Evolutionary conservation across 2,329 filamentous ascomycete species (phyloP).

Genomic region (Monosporascus sp.): DNA sequence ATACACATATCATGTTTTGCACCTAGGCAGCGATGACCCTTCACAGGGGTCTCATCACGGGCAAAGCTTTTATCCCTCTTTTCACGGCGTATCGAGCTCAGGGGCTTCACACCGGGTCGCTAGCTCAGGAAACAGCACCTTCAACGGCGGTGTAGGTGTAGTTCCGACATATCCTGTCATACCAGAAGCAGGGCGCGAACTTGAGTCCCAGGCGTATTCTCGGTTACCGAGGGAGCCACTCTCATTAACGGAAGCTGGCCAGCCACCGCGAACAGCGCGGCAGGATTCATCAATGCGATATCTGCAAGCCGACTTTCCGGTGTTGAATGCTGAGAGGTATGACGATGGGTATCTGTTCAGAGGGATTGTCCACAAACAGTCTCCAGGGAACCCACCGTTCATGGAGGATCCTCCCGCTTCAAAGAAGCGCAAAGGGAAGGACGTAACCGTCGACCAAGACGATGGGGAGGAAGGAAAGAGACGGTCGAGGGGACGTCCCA

Average conservation of each 20-base stretch:
- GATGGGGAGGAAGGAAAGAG: slow-evolving; percentile 46
- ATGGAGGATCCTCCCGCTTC: slow-evolving; percentile 9
- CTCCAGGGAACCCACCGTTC: slow-evolving; percentile 14
- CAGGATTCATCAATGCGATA: slow-evolving; percentile 19
- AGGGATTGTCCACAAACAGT: slow-evolving; percentile 9
- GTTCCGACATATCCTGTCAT: not conserved
- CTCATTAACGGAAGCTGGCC: not conserved
- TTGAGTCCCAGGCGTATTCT: not conserved
- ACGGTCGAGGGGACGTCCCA: slow-evolving; percentile 66
- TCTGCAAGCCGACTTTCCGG: slow-evolving; percentile 33
- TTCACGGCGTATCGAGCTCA: not conserved
- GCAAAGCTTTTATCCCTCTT: not conserved
- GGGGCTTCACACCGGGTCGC: not conserved
- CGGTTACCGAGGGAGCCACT: not conserved
- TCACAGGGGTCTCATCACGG: not conserved
- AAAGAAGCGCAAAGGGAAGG: slow-evolving; percentile 31
- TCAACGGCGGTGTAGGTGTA: not conserved
- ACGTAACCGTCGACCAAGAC: slow-evolving; percentile 24
- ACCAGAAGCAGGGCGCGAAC: not conserved
- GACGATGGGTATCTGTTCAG: slow-evolving; percentile 27
- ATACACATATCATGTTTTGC: not conserved
- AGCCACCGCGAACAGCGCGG: not conserved
- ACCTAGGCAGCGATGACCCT: not conserved
- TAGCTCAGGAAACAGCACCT: not conserved
- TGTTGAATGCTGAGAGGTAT: slow-evolving; percentile 43